A percentile compares a stretch with the other conserved stretches of the same genome.
Conservation (phyloP, 176 grass and related monocot species). For the Oryza coarctata region DNA sequence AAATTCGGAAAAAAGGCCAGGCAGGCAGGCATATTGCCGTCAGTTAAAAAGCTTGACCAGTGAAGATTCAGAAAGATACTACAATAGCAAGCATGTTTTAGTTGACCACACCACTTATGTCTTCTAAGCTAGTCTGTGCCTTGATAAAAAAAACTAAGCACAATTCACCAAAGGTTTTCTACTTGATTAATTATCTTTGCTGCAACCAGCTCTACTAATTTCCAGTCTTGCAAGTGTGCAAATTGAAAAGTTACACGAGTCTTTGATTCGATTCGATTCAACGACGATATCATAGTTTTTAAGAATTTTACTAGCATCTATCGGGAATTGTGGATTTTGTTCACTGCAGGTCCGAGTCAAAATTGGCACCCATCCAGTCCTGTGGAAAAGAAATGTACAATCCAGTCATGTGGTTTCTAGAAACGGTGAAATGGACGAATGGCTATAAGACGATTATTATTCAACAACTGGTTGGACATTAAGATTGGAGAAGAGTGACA, state of each 20-base stretch:
- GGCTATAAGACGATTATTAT: background rate
- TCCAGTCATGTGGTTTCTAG: slow-evolving; percentile 10
- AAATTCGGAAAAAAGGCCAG: background rate
- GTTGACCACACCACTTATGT: background rate
- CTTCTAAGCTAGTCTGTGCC: background rate
- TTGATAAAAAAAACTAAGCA: background rate
- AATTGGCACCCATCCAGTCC: background rate
- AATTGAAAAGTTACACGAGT: background rate
- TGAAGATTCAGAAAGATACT: background rate
- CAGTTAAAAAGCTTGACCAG: slow-evolving; percentile 2
- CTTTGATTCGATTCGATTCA: background rate
- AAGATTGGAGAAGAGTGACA: background rate
- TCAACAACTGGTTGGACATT: background rate
- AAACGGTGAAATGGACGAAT: slow-evolving; percentile 17
- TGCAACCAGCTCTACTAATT: background rate
- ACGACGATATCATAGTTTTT: background rate
- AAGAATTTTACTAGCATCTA: background rate
- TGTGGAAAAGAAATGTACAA: background rate
- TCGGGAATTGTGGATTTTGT: background rate
- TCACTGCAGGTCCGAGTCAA: background rate
- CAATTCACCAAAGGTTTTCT: background rate
- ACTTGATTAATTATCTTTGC: background rate
- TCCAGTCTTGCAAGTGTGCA: background rate
- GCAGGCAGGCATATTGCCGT: background rate
- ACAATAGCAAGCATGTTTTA: background rate